Conservation (phyloP, 2,329 filamentous ascomycete genomes). For the Diplodia intermedia region DNA sequence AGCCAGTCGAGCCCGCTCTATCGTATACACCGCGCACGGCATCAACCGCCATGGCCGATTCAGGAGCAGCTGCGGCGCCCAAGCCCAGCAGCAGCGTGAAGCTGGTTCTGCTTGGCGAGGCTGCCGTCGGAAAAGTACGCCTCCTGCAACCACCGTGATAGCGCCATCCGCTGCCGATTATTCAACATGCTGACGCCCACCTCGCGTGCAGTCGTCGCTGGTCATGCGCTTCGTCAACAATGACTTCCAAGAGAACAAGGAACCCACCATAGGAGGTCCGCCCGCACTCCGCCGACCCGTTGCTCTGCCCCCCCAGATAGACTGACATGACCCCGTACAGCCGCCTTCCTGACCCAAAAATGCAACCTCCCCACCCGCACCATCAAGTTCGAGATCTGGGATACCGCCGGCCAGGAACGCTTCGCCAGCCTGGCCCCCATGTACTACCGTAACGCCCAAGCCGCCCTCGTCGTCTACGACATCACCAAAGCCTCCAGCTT, state of each 20-base stretch:
- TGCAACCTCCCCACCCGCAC: conserved; percentile 93
- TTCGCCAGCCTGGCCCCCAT: conserved; percentile 96
- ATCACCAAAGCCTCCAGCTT: conserved; percentile 95
- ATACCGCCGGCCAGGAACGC: conserved; percentile 96
- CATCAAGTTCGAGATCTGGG: conserved; percentile 78
- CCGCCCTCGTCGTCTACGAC: conserved; percentile 97
- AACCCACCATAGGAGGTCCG: conserved; percentile 95
- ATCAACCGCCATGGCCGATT: conserved; percentile 69
- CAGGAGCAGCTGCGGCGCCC: conserved; percentile 68
- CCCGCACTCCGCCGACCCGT: not conserved
- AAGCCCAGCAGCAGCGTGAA: conserved; percentile 99
- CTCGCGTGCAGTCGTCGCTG: conserved; percentile 76
- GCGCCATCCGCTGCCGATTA: conserved; percentile 33
- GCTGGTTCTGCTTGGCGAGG: conserved; percentile 95
- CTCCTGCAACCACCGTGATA: conserved; percentile 12
- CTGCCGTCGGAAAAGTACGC: conserved; percentile 94
- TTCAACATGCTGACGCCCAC: conserved; percentile 29
- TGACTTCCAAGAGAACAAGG: conserved; percentile 99
- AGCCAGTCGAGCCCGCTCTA: conserved; percentile 5
- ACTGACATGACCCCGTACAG: conserved; percentile 56
- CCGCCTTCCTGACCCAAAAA: conserved; percentile 98
- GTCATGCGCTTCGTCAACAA: conserved; percentile 99
- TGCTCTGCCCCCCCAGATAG: conserved; percentile 3
- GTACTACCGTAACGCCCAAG: conserved; percentile 99
- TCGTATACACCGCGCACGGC: conserved; percentile 12